Base-by-base conservation (phyloP, 192 early-diverging fungal species). In the Diversispora eburnea region DNA sequence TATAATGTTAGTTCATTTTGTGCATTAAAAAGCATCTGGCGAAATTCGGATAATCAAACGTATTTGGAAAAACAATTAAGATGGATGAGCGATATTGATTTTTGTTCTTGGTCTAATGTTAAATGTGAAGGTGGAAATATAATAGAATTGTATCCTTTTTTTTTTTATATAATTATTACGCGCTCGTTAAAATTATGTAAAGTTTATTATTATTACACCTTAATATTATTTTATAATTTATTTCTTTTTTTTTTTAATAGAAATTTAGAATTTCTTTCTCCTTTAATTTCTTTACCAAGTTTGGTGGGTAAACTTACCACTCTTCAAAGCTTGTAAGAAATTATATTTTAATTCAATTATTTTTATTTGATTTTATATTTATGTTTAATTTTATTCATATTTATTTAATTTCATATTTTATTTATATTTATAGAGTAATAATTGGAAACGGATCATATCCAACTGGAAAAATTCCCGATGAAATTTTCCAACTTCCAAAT, bases 81-180 rank as follows among this genome's bases (percentile, higher is more conserved):
- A 8, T 73, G 71, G 71, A 33, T 73, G 59, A 8, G 4, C 13
- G 42, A 73, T 60, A 46, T 4, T 7, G 1, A 62, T n/a, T 73
- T 33, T 61, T 73, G 71, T 73, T 5, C 1, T 62, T 73, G 71
- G 71, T 0, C 25, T 62, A 59, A 59, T 8, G 47, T 73, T 8
- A 73, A 54, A 47, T 73, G 71, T 62, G 71, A 73, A 12, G 5
- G n/a, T 22, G 22, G 22, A 20, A 73, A 51, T 25, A 52, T 73
- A 0, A 43, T 61, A 3, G 57, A 19, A 48, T 62, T 73, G 33
- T 64, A 60, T 60, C 58, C 58, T 60, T 60, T 60, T 60, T 19
- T 20, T 20, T 9, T 20, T 5, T 7, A 41, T 0, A 1, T 60
- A 33, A 2, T 3, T 7, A 4, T 4, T 60, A 60, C 3, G 3